Conservation (phyloP, 306 rosid genomes). For the Malus orientalis region DNA sequence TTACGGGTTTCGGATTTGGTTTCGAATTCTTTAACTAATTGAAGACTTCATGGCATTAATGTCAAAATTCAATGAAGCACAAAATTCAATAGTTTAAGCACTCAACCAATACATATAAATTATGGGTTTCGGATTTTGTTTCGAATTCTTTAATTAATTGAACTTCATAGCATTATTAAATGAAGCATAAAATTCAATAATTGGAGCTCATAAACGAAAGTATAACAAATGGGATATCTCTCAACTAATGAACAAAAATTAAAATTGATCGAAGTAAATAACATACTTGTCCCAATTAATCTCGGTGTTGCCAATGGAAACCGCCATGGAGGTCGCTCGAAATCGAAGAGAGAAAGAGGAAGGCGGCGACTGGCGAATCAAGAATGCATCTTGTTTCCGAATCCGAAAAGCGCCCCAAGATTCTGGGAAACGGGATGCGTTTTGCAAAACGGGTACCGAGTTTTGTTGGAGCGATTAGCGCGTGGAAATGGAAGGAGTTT, state of each 20-base stretch:
- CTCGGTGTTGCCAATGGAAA: slow-evolving; percentile 66
- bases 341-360: neutral
- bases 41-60: neutral
- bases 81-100: neutral
- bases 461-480: neutral
- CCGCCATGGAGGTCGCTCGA: slow-evolving; percentile 33
- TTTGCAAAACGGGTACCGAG: neutral
- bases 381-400: slow-evolving; percentile 20
- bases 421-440: neutral
- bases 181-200: no score
- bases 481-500: neutral
- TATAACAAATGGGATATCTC: neutral
- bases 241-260: neutral
- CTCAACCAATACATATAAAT: neutral
- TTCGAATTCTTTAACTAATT: neutral
- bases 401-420: neutral
- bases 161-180: neutral
- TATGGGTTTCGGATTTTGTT: neutral
- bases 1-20: neutral
- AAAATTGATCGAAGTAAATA: neutral
- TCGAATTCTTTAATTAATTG: neutral
- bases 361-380: slow-evolving; percentile 6
- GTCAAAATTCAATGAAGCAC: neutral
- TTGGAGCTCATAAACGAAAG: neutral
- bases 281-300: slow-evolving; percentile 88